A percentile compares a stretch with the other conserved stretches of the same genome.
These are phyloP conservation scores for Geotrichum carabidarum DNA, from an alignment of 1,139 yeast species.

Conservation along the genomic window DNA sequence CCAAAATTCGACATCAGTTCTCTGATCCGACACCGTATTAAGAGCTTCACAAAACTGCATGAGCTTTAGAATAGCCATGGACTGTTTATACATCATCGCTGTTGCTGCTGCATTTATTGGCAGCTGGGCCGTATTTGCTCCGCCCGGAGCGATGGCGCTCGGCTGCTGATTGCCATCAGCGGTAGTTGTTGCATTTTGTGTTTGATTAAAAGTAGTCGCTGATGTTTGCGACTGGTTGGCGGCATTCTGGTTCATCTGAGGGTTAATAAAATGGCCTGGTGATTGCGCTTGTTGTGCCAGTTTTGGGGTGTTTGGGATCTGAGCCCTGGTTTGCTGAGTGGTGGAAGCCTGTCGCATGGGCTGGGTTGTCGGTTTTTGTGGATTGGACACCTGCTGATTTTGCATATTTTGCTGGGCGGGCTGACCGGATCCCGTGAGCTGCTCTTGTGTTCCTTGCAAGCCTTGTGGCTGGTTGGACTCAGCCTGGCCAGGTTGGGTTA, in stretches of 20 bases:
- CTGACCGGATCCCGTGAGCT: not conserved
- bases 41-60: slow-evolving; percentile 41
- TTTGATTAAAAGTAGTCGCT: not conserved
- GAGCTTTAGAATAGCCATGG: slow-evolving; percentile 11
- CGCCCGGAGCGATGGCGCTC: slow-evolving; percentile 27
- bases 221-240: not conserved
- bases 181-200: not conserved
- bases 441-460: slow-evolving; percentile 5
- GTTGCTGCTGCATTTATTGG: not conserved
- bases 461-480: not conserved
- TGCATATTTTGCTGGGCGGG: slow-evolving; percentile 1
- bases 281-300: slow-evolving; percentile 2
- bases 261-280: not conserved
- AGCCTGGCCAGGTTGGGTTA: not conserved
- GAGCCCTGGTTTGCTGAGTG: slow-evolving; percentile 1
- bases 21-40: slow-evolving; percentile 38
- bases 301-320: not conserved
- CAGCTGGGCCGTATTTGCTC: not conserved
- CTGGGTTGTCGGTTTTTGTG: slow-evolving; percentile 4
- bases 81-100: slow-evolving; percentile 1
- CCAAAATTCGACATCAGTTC: slow-evolving; percentile 46
- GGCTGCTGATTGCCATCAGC: not conserved
- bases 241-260: not conserved
- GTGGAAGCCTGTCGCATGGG: slow-evolving; percentile 2
- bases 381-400: slow-evolving; percentile 1